Conservation (phyloP, 129 eudicot species). For the Artemisia tridentata region DNA sequence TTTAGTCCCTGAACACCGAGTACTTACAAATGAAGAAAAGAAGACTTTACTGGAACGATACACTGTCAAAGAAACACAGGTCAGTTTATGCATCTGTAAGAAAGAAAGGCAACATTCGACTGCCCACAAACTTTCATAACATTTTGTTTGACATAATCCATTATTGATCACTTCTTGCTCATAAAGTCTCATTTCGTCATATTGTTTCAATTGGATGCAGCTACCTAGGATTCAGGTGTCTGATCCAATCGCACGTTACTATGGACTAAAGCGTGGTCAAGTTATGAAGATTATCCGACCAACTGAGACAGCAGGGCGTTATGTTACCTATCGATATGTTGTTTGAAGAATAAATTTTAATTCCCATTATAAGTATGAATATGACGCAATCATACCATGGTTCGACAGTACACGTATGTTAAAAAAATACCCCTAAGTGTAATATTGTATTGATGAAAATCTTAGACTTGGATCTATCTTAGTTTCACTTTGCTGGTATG, state of each 20-base stretch:
- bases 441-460: too few species aligned
- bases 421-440: background rate
- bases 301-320: slow-evolving; percentile 83
- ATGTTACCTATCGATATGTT: slow-evolving; percentile 78
- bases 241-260: slow-evolving; percentile 76
- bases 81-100: slow-evolving; percentile 7
- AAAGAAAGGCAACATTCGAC: background rate
- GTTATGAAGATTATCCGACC: slow-evolving; percentile 73
- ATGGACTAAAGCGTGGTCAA: too few species aligned
- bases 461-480: too few species aligned
- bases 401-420: background rate
- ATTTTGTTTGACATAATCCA: slow-evolving; percentile 1
- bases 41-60: too few species aligned
- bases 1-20: too few species aligned
- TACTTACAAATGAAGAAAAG: too few species aligned
- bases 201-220: slow-evolving; percentile 34
- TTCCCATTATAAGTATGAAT: too few species aligned
- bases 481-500: too few species aligned
- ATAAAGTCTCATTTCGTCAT: background rate
- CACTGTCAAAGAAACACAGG: too few species aligned
- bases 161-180: background rate
- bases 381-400: background rate
- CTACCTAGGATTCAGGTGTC: slow-evolving; percentile 74
- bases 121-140: background rate
- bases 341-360: slow-evolving; percentile 20